Percentiles rank a stretch among this genome's conserved stretches.
phyloP scores from a whole-genome alignment of 2,329 filamentous ascomycete species.

The Apiospora rasikravindrae region DNA sequence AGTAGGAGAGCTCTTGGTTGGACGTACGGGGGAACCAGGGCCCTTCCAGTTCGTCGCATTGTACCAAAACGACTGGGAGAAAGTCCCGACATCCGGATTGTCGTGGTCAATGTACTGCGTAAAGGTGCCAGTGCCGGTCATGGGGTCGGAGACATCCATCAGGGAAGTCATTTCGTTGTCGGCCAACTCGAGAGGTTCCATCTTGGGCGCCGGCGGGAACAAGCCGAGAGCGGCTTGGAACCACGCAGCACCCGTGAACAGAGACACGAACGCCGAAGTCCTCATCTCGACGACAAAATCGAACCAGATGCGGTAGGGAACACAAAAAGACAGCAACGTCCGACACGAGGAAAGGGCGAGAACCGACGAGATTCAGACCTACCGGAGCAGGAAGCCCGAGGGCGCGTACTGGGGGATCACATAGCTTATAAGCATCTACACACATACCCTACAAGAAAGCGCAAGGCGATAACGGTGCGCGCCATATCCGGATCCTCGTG shows the following conservation, averaged over 20 bases:
- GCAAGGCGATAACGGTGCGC: neutral
- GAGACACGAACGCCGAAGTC: constrained; percentile 20
- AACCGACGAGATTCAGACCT: neutral
- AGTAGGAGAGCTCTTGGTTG: neutral
- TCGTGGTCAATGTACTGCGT: constrained; percentile 64
- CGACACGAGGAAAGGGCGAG: neutral
- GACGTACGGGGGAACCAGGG: constrained; percentile 55
- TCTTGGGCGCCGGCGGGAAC: constrained; percentile 27
- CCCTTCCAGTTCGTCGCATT: constrained; percentile 57
- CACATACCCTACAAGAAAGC: neutral
- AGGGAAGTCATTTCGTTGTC: constrained; percentile 26
- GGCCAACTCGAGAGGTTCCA: constrained; percentile 25
- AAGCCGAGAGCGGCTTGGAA: constrained; percentile 26
- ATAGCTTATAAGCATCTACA: neutral
- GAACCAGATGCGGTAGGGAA: neutral
- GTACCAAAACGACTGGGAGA: constrained; percentile 56
- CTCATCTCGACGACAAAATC: constrained; percentile 23
- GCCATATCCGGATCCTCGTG: neutral
- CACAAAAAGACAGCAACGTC: neutral
- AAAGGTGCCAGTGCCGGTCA: constrained; percentile 42
- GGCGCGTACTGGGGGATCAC: neutral
- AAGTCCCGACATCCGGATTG: constrained; percentile 59
- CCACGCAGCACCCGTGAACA: constrained; percentile 23
- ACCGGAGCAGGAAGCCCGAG: neutral
- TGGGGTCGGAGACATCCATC: constrained; percentile 24